Conservation (phyloP, 169 alveolate species). For the Theileria sp. region DNA sequence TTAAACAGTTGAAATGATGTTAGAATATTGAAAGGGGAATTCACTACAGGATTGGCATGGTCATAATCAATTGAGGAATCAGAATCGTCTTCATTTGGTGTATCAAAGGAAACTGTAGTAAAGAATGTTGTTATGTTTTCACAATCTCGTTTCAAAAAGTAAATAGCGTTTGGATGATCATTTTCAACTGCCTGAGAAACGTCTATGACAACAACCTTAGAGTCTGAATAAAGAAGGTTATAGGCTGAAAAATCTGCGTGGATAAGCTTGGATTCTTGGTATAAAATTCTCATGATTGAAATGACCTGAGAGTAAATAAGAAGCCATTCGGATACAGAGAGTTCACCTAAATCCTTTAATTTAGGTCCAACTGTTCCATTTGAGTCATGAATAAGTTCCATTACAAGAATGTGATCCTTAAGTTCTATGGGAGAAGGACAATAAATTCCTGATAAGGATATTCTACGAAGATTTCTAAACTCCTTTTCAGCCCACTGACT, state of each 20-base stretch:
- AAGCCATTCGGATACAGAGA: constrained; percentile 69
- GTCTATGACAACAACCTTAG: constrained; percentile 92
- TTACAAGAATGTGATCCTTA: constrained; percentile 93
- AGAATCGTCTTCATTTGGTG: background rate
- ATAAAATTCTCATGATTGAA: constrained; percentile 87
- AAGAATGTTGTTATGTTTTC: constrained; percentile 92
- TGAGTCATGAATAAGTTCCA: constrained; percentile 92
- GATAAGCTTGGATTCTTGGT: constrained; percentile 91
- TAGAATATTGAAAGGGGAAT: constrained; percentile 16
- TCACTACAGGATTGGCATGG: background rate
- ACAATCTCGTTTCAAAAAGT: constrained; percentile 97
- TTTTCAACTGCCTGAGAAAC: constrained; percentile 97
- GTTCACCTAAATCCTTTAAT: constrained; percentile 63
- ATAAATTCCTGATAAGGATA: constrained; percentile 85
- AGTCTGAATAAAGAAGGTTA: constrained; percentile 85
- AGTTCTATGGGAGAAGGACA: constrained; percentile 93
- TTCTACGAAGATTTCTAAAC: constrained; percentile 91
- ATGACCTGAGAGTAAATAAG: constrained; percentile 84
- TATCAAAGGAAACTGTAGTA: constrained; percentile 60
- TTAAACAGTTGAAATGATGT: constrained; percentile 48
- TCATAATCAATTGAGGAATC: background rate
- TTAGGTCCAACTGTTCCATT: constrained; percentile 69
- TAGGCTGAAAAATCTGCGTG: constrained; percentile 99
- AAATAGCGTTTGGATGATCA: constrained; percentile 97
- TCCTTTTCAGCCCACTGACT: constrained; percentile 99